phyloP scores from a whole-genome alignment of 1,139 yeast species.

The Scheffersomyces illinoinensis region DNA sequence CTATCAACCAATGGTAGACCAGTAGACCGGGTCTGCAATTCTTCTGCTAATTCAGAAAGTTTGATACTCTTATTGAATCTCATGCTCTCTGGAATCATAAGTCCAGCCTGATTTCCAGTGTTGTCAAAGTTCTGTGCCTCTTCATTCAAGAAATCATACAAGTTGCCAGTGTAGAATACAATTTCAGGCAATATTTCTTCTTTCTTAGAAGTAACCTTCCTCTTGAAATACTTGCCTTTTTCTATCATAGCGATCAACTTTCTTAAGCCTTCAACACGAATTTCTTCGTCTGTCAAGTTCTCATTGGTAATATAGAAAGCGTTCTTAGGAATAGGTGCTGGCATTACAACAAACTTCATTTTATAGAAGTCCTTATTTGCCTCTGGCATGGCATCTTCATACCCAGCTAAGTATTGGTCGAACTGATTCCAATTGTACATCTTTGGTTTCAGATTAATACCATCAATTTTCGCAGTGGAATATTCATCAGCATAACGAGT shows the following conservation, averaged over 20 bases:
- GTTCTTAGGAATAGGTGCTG: conserved; percentile 67
- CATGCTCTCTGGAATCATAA: conserved; percentile 34
- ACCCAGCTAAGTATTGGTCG: conserved; percentile 90
- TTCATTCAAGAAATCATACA: conserved; percentile 66
- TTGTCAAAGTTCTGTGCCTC: conserved; percentile 35
- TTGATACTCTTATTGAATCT: conserved; percentile 39
- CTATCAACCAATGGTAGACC: conserved; percentile 69
- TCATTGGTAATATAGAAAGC: conserved; percentile 57
- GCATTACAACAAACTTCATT: conserved; percentile 81
- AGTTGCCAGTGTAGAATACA: conserved; percentile 82
- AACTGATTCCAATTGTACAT: conserved; percentile 85
- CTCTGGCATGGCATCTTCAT: conserved; percentile 66
- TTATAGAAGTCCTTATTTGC: conserved; percentile 60
- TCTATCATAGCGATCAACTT: conserved; percentile 69
- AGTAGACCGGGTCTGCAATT: conserved; percentile 65
- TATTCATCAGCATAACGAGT: conserved; percentile 77
- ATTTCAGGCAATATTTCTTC: conserved; percentile 71
- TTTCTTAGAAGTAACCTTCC: conserved; percentile 35
- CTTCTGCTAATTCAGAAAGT: conserved; percentile 54
- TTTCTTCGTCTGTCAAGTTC: conserved; percentile 74
- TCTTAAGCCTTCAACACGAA: conserved; percentile 82
- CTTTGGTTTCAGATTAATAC: conserved; percentile 52
- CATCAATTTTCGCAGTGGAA: conserved; percentile 58
- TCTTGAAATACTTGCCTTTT: conserved; percentile 50
- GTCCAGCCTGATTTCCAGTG: conserved; percentile 36